A percentile compares a stretch with the other conserved stretches of the same genome.
Evolutionary conservation across 2,329 filamentous ascomycete genomes (phyloP).

Genomic region (Colletotrichum coccodes): DNA sequence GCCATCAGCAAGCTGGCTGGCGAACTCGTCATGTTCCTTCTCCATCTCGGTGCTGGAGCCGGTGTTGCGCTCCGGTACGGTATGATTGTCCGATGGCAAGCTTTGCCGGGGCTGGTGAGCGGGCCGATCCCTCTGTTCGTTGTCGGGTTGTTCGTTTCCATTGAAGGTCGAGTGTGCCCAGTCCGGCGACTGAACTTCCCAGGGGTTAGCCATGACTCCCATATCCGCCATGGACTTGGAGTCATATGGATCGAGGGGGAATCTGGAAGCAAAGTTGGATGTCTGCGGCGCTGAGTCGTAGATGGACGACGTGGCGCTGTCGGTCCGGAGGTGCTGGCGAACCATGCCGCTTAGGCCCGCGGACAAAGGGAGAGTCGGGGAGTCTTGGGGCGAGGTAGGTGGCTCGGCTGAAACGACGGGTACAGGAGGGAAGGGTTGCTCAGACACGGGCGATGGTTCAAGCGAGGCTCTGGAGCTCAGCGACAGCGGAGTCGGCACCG

Average conservation of each 20-base stretch:
- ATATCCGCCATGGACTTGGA: slow-evolving; percentile 43
- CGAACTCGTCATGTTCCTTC: slow-evolving; percentile 75
- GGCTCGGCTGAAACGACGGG: slow-evolving; percentile 35
- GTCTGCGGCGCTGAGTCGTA: slow-evolving; percentile 64
- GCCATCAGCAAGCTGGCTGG: slow-evolving; percentile 76
- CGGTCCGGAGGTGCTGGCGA: slow-evolving; percentile 82
- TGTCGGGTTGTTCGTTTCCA: neutral
- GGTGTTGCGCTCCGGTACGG: slow-evolving; percentile 6
- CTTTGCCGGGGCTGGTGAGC: neutral
- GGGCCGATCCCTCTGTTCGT: neutral
- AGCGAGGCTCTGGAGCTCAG: slow-evolving; percentile 41
- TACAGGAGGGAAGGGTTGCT: slow-evolving; percentile 35
- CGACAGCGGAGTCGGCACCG: slow-evolving; percentile 55
- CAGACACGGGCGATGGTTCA: slow-evolving; percentile 41
- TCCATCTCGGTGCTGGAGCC: slow-evolving; percentile 47
- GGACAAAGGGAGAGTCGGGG: slow-evolving; percentile 80
- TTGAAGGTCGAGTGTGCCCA: slow-evolving; percentile 32
- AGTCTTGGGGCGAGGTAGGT: slow-evolving; percentile 63
- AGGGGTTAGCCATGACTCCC: slow-evolving; percentile 52
- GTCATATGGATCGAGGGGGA: slow-evolving; percentile 46
- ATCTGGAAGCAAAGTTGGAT: slow-evolving; percentile 49
- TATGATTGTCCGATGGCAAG: neutral
- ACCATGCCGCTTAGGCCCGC: slow-evolving; percentile 83
- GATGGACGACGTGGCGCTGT: slow-evolving; percentile 85
- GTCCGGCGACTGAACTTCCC: slow-evolving; percentile 47